Evolutionary conservation across 768 basidiomycete species (phyloP), one percentile per base, ranked within the genome.

Genomic region (Hericium alpestre): DNA sequence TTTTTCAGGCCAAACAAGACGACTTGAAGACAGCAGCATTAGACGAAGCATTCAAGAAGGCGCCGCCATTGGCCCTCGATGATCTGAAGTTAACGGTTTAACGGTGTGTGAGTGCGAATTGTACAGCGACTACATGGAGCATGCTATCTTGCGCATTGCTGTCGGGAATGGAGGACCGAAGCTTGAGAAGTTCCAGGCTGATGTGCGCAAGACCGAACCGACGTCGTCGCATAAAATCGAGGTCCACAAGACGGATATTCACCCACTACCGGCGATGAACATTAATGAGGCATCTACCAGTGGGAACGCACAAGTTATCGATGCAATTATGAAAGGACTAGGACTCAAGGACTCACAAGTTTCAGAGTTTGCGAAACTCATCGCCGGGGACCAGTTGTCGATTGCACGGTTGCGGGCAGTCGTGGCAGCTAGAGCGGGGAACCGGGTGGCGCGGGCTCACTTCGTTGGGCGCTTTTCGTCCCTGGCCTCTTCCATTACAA

Each of bases 401-500:
- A 59, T 74, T 27, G 66, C 71, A 1, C 69, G 71, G 0, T 58
- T 72, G 1, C 70, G 71, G 0, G 56, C 72, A 1, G 22, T 73
- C 1, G 60, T 62, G 25, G 61, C 51, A 49, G 66, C 69, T 18
- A 69, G 71, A 0, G 67, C 67, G 3, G 70, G 71, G 12, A 67
- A 74, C 23, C 69, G 48, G 48, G 38, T 13, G 67, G 66, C 0
- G 60, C 59, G 20, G 22, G 58, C 1, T 64, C 66, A 0, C 70
- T 67, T 43, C 58, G 64, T 0, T 63, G 67, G 58, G 62, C 48
- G 3, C 63, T 62, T 0, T 68, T 63, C 61, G 59, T 68, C 15
- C 69, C 69, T 1, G 73, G 74, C 0, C 63, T 74, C 1, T 74
- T 74, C 59, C 74, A 76, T 58, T 64, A 53, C 9, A 71, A 74